Percentiles rank a stretch among this genome's conserved stretches.
Evolutionary conservation across 352 stramenopile genomes (phyloP).

Genomic region (Pythium chondricola): DNA sequence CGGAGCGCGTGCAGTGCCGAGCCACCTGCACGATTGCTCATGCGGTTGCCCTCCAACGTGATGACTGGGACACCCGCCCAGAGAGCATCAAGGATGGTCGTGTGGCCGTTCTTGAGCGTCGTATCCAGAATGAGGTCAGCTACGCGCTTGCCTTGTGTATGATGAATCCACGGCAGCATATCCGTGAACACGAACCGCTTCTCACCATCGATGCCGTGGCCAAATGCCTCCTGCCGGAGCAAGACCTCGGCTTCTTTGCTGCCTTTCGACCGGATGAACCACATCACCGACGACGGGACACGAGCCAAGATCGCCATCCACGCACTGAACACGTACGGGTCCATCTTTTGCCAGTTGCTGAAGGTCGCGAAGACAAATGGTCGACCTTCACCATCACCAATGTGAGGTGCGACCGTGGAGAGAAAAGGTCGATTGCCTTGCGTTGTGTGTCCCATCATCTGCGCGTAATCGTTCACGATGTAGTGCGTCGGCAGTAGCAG

Average conservation of each 20-base stretch:
- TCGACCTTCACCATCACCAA: slow-evolving; percentile 1
- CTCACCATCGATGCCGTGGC: slow-evolving; percentile 41
- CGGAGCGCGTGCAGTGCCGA: slow-evolving; percentile 47
- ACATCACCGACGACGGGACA: slow-evolving; percentile 65
- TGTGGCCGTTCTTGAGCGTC: slow-evolving; percentile 81
- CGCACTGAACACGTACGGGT: slow-evolving; percentile 55
- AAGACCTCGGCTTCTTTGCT: slow-evolving; percentile 38
- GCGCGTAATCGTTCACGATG: slow-evolving; percentile 81
- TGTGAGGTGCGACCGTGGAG: slow-evolving; percentile 12
- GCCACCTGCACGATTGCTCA: slow-evolving; percentile 59
- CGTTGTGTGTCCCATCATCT: slow-evolving; percentile 59
- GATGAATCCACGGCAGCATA: slow-evolving; percentile 67
- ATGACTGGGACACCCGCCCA: slow-evolving; percentile 73
- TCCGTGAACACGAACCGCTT: slow-evolving; percentile 50
- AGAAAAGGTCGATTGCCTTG: slow-evolving; percentile 19
- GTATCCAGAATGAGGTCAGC: slow-evolving; percentile 79
- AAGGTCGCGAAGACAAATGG: slow-evolving; percentile 76
- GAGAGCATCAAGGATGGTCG: slow-evolving; percentile 69
- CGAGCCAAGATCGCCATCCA: slow-evolving; percentile 78
- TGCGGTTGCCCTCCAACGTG: slow-evolving; percentile 57
- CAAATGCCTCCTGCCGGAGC: slow-evolving; percentile 43
- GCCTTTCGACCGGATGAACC: slow-evolving; percentile 63
- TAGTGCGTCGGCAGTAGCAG: slow-evolving; percentile 67
- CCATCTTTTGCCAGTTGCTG: slow-evolving; percentile 88
- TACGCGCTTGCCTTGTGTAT: slow-evolving; percentile 62